These are phyloP conservation scores for Grammothele lineata DNA, from an alignment of 768 basidiomycete species.

Conservation along the genomic window DNA sequence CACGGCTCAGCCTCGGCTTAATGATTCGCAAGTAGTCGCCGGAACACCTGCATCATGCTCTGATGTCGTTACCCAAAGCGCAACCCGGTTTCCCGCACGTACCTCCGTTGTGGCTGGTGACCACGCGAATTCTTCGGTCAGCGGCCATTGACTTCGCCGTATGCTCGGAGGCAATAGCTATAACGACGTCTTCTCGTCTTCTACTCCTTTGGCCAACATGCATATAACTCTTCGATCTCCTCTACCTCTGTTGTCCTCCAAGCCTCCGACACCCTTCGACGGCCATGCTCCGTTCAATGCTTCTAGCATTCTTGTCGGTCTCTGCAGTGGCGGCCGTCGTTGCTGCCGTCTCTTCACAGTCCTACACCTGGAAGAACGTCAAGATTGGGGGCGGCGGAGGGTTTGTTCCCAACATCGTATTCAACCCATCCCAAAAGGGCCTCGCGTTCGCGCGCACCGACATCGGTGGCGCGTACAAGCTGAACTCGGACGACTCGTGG, in stretches of 20 bases:
- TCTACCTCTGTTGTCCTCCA: not conserved
- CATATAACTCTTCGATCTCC: no score
- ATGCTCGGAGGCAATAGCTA: conserved; percentile 12
- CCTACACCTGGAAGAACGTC: conserved; percentile 62
- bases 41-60: conserved; percentile 5
- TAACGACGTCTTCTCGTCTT: not conserved
- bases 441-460: conserved; percentile 64
- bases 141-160: conserved; percentile 2
- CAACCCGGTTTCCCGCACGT: no score
- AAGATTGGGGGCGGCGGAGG: conserved; percentile 47
- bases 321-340: conserved; percentile 30
- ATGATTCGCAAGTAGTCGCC: not conserved
- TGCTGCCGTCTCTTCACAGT: conserved; percentile 41
- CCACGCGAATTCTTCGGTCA: conserved; percentile 11
- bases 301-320: conserved; percentile 28
- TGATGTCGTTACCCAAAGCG: not conserved
- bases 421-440: conserved; percentile 57
- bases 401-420: conserved; percentile 56
- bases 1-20: conserved; percentile 10
- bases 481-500: conserved; percentile 60
- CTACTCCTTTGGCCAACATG: not conserved
- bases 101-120: no score
- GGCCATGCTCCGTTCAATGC: conserved; percentile 12
- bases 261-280: not conserved
- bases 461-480: conserved; percentile 61